Conservation (phyloP, 2,329 filamentous ascomycete species). For the Cercospora nicotianae region DNA sequence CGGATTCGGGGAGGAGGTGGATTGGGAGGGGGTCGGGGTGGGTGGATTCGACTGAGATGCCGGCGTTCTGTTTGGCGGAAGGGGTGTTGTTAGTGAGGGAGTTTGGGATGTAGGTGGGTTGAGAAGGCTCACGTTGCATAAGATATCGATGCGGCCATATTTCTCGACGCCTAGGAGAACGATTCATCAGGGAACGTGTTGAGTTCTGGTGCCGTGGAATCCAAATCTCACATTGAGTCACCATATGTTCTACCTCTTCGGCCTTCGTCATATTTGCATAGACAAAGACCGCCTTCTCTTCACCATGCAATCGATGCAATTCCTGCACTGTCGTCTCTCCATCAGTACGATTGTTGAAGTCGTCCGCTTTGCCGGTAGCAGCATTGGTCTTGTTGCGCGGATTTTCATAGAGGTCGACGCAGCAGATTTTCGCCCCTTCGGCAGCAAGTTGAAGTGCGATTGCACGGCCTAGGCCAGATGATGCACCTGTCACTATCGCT, state of each 20-base stretch:
- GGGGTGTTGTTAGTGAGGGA: not conserved
- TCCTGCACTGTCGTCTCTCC: slow-evolving; percentile 26
- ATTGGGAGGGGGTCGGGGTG: slow-evolving; percentile 31
- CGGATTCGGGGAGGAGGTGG: slow-evolving; percentile 37
- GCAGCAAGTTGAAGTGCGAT: slow-evolving; percentile 34
- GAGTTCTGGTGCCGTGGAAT: not conserved
- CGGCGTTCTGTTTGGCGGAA: slow-evolving; percentile 11
- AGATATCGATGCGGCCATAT: slow-evolving; percentile 32
- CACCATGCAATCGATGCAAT: slow-evolving; percentile 15
- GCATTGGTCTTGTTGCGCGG: slow-evolving; percentile 33
- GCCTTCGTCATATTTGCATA: slow-evolving; percentile 38
- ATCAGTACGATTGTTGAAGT: slow-evolving; percentile 33
- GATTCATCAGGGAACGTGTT: no score
- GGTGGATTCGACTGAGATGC: slow-evolving; percentile 30
- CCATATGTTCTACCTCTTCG: slow-evolving; percentile 29
- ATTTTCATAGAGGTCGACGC: slow-evolving; percentile 37
- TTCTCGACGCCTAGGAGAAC: slow-evolving; percentile 31
- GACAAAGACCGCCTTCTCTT: slow-evolving; percentile 33
- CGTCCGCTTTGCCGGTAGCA: slow-evolving; percentile 36
- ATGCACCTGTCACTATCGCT: slow-evolving; percentile 33
- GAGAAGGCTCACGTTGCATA: not conserved
- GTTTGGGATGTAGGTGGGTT: not conserved
- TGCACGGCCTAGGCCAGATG: slow-evolving; percentile 37
- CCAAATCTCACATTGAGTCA: not conserved
- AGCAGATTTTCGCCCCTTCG: slow-evolving; percentile 36